These are phyloP conservation scores for Rhynchosporium secalis DNA, from an alignment of 2,329 filamentous ascomycete genomes.

Conservation along the genomic window DNA sequence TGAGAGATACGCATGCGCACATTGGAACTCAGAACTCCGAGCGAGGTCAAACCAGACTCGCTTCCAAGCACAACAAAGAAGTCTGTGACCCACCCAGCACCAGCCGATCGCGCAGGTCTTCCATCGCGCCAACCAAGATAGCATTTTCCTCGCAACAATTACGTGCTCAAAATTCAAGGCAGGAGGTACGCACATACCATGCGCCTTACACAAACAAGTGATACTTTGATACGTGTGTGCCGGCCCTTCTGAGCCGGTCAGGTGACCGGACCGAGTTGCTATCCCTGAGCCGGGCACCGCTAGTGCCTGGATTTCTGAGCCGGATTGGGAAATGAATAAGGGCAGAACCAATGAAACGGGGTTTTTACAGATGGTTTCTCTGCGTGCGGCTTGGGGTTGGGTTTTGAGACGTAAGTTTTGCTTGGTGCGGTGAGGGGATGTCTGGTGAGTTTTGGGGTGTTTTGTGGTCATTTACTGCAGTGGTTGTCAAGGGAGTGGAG, in stretches of 20 bases:
- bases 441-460: not conserved
- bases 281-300: not conserved
- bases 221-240: not conserved
- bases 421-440: not conserved
- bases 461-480: no score
- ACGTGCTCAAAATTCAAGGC: not conserved
- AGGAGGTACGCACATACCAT: not conserved
- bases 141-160: not conserved
- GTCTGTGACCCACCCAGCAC: not conserved
- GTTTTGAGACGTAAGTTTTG: conserved; percentile 5
- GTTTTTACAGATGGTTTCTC: not conserved
- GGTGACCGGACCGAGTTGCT: not conserved
- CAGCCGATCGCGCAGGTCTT: not conserved
- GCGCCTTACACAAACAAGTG: conserved; percentile 3
- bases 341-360: not conserved
- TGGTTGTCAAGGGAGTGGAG: not conserved
- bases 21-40: not conserved
- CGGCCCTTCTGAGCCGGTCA: not conserved
- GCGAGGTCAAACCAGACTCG: not conserved
- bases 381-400: not conserved
- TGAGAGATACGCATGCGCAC: no score
- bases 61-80: not conserved
- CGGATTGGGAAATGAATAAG: no score
- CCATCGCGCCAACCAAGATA: not conserved
- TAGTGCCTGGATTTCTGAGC: not conserved